A percentile compares a stretch with the other conserved stretches of the same genome.
Conservation (phyloP, 768 basidiomycete genomes). For the Amanita thiersii region DNA sequence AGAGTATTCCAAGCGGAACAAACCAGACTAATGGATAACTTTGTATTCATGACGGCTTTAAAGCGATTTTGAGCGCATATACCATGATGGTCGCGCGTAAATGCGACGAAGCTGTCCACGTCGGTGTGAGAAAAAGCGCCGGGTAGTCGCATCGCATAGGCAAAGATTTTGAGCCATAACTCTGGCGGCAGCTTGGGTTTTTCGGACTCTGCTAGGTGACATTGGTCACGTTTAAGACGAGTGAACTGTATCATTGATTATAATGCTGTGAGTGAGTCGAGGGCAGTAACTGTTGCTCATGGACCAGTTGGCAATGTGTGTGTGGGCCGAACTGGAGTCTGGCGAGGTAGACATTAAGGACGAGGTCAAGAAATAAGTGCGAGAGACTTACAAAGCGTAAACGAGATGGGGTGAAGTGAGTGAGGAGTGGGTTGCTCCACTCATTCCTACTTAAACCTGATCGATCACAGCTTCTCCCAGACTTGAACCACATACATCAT, state of each 20-base stretch:
- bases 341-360: too few species aligned
- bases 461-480: conserved; percentile 1
- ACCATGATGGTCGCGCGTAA: conserved; percentile 16
- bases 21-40: conserved; percentile 15
- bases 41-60: conserved; percentile 13
- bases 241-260: not conserved
- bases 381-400: too few species aligned
- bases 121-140: conserved; percentile 16
- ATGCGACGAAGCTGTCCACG: conserved; percentile 17
- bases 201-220: not conserved
- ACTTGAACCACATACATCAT: not conserved
- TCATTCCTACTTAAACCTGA: not conserved
- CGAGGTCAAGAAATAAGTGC: too few species aligned
- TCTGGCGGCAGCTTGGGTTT: conserved; percentile 16
- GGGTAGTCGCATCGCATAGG: conserved; percentile 15
- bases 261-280: too few species aligned
- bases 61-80: conserved; percentile 14
- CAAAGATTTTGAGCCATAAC: conserved; percentile 19
- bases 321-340: too few species aligned
- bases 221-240: not conserved
- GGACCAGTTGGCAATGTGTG: too few species aligned
- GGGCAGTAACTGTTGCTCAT: too few species aligned
- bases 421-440: not conserved
- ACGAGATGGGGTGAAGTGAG: too few species aligned
- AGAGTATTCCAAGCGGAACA: conserved; percentile 16